Evolutionary conservation across 345 rosid genomes (phyloP).

Genomic region (Murraya koenigii): DNA sequence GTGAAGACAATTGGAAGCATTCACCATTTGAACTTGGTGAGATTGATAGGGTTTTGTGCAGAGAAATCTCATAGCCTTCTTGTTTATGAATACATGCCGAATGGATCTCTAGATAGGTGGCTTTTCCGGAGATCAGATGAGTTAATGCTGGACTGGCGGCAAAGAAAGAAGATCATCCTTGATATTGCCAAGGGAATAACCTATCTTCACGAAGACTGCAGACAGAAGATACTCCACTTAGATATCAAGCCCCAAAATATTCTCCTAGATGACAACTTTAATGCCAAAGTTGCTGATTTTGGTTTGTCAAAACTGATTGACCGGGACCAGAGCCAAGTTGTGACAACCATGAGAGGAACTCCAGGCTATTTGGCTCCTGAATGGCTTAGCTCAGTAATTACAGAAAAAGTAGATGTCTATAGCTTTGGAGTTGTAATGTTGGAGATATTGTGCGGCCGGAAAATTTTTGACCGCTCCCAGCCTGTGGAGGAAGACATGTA

Average conservation of each 20-base stretch:
- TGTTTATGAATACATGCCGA: constrained; percentile 30
- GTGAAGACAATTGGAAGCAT: constrained; percentile 30
- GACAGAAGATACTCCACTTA: constrained; percentile 29
- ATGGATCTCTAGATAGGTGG: constrained; percentile 33
- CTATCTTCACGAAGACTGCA: constrained; percentile 36
- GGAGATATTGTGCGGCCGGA: constrained; percentile 27
- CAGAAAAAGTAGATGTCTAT: constrained; percentile 33
- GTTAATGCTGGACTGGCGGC: constrained; percentile 21
- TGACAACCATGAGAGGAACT: constrained; percentile 22
- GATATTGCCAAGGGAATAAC: constrained; percentile 32
- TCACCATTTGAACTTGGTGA: constrained; percentile 35
- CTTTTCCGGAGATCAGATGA: constrained; percentile 10
- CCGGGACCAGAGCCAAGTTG: constrained; percentile 21
- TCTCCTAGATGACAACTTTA: constrained; percentile 24
- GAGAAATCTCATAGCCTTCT: constrained; percentile 31
- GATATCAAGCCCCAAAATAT: constrained; percentile 32
- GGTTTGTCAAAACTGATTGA: constrained; percentile 22
- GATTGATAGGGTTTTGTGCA: constrained; percentile 30
- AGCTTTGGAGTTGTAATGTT: constrained; percentile 33
- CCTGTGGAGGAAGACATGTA: constrained; percentile 17
- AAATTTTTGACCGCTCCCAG: constrained; percentile 12
- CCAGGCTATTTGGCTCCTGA: constrained; percentile 24
- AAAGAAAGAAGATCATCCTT: constrained; percentile 29
- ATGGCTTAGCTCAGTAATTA: constrained; percentile 18
- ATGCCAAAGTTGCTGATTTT: constrained; percentile 29